Evolutionary conservation across 148 eudicot species (phyloP), one percentile per base, ranked within the genome.

Genomic region (Vaccinium corymbosum): DNA sequence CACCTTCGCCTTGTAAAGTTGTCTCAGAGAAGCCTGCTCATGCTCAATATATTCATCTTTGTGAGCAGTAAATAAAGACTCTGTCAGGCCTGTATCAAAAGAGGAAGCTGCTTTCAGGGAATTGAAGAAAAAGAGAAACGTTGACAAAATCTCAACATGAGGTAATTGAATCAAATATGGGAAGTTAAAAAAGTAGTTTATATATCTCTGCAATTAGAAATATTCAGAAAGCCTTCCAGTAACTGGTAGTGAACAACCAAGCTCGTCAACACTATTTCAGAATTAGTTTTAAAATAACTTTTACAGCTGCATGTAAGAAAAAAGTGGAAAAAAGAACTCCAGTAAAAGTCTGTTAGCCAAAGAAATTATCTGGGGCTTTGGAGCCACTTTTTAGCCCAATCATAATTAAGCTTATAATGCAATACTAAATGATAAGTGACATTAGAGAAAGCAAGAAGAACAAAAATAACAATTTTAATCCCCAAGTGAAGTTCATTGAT

Each of bases 1-100:
- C 97, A 97, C 99, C 99, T 97, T 97, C 42, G 98, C 94, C 82
- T 92, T 90, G 79, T 95, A 95, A 66, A 97, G 90, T 87, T 95
- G 99, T 84, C 84, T 90, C 56, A 97, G 91, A 83, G 99, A 97
- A 71, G 98, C 98, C 87, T 85, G 98, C 91, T 97, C 99, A 87
- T 89, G 93, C 79, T 97, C 99, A 56, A 94, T 94, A 83, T 97
- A 97, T n/a, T 94, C 94, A 83, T 97, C 99, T 88, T 95, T 95
- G 84, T 93, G 98, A 76, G 93, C 89, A 85, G 94, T 91, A 90
- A 95, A 95, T 49, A 97, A 83, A 74, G 98, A 97, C 85, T 97
- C 99, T 29, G 99, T 97, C 62, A 94, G 90, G 77, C 98, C 99
- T 97, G 94, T 78, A 80, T 83, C 53, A 83, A 75, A 73, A 70